Percentiles rank a stretch among this genome's conserved stretches.
These are phyloP conservation scores for Gamarada debralockiae DNA, from an alignment of 495 filamentous ascomycete genomes.

Conservation along the genomic window DNA sequence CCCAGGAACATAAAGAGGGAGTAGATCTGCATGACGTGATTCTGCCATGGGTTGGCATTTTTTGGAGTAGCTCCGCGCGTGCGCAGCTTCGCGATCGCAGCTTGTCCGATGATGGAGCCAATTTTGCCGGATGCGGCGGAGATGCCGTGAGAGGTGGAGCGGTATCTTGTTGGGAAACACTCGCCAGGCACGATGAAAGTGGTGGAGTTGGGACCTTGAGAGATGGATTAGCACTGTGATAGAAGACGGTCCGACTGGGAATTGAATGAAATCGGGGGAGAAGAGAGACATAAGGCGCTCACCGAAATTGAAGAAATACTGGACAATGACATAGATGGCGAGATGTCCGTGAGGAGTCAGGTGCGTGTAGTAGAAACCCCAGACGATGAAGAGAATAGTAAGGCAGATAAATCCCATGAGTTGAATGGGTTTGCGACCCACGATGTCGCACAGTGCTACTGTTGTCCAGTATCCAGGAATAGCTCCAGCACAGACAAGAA, in stretches of 20 bases:
- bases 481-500: conserved; percentile 69
- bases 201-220: conserved; percentile 63
- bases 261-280: not conserved
- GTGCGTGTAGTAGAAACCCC: conserved; percentile 67
- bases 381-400: conserved; percentile 69
- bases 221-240: not conserved
- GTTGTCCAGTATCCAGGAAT: conserved; percentile 79
- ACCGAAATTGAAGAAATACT: conserved; percentile 85
- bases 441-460: conserved; percentile 61
- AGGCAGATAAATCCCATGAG: conserved; percentile 65
- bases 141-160: conserved; percentile 82
- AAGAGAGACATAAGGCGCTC: not conserved
- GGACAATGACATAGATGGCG: conserved; percentile 66
- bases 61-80: conserved; percentile 45
- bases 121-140: conserved; percentile 82
- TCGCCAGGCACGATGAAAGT: conserved; percentile 93
- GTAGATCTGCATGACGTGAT: conserved; percentile 79
- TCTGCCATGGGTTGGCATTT: conserved; percentile 57
- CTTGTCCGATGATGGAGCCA: conserved; percentile 63
- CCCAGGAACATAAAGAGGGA: conserved; percentile 77
- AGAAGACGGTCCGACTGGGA: not conserved
- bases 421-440: conserved; percentile 70
- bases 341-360: conserved; percentile 44
- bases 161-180: conserved; percentile 83
- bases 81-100: conserved; percentile 49